phyloP scores from a whole-genome alignment of 1,139 yeast genomes.

The Barnettozyma hawaiiensis region DNA sequence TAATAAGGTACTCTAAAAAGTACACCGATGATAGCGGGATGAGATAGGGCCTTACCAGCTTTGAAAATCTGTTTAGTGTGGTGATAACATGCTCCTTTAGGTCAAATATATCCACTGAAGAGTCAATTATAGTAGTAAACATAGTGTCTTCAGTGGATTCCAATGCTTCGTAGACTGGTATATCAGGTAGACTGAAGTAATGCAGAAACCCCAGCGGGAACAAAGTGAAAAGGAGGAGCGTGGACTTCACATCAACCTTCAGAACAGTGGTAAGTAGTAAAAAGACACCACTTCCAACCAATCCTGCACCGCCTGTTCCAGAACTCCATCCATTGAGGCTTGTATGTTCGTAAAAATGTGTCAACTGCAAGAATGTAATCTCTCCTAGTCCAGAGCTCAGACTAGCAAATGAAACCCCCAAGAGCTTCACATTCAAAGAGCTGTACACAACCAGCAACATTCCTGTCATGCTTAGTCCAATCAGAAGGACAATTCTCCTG shows the following conservation, averaged over 20 bases:
- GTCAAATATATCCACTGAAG: constrained; percentile 1
- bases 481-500: constrained; percentile 48
- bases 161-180: constrained; percentile 5
- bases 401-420: constrained; percentile 81
- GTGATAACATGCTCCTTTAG: constrained; percentile 27
- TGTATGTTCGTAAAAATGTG: constrained; percentile 56
- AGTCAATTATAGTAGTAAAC: background rate
- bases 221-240: constrained; percentile 44
- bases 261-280: constrained; percentile 52
- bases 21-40: constrained; percentile 79
- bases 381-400: constrained; percentile 88
- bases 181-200: constrained; percentile 27
- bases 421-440: constrained; percentile 34
- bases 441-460: constrained; percentile 64
- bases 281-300: constrained; percentile 66
- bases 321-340: constrained; percentile 84
- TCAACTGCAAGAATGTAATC: constrained; percentile 76
- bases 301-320: constrained; percentile 95
- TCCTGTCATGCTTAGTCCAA: constrained; percentile 60
- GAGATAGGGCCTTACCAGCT: constrained; percentile 67
- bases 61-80: constrained; percentile 42
- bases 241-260: constrained; percentile 37
- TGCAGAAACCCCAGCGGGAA: constrained; percentile 47
- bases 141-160: constrained; percentile 1
- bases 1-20: constrained; percentile 79